phyloP scores from a whole-genome alignment of 352 stramenopile genomes.

The Phytophthora pini region DNA sequence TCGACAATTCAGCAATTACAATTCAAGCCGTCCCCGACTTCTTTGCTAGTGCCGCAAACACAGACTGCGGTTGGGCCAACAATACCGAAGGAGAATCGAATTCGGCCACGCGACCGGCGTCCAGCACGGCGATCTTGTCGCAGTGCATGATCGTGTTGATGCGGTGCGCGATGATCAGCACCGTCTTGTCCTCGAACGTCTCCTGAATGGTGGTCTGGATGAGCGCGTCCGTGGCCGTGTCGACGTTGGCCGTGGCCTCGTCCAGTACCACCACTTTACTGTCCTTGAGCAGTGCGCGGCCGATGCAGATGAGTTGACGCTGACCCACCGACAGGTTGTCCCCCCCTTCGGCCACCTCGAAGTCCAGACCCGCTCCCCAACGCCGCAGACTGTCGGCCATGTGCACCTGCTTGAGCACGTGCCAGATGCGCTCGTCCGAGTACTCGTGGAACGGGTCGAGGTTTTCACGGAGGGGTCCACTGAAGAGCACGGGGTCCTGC shows the following conservation, averaged over 20 bases:
- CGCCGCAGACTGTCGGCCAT: slow-evolving; percentile 68
- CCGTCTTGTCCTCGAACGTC: slow-evolving; percentile 90
- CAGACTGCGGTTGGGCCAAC: slow-evolving; percentile 64
- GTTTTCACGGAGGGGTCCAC: slow-evolving; percentile 89
- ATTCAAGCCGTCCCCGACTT: slow-evolving; percentile 9
- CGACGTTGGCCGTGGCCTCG: slow-evolving; percentile 93
- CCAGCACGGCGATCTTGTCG: slow-evolving; percentile 90
- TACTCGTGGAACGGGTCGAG: slow-evolving; percentile 92
- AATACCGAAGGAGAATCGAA: slow-evolving; percentile 88
- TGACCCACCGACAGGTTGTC: slow-evolving; percentile 95
- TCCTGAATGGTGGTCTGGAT: slow-evolving; percentile 78
- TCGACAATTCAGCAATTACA: too few species aligned
- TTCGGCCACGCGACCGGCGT: slow-evolving; percentile 89
- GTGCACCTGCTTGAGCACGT: slow-evolving; percentile 61
- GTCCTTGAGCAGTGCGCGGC: slow-evolving; percentile 91
- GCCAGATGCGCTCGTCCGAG: slow-evolving; percentile 71
- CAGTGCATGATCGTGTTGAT: slow-evolving; percentile 90
- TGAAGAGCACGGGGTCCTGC: slow-evolving; percentile 92
- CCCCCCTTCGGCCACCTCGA: slow-evolving; percentile 91
- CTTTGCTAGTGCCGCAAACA: slow-evolving; percentile 72
- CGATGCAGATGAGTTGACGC: slow-evolving; percentile 95
- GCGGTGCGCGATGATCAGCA: slow-evolving; percentile 85
- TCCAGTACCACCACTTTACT: slow-evolving; percentile 95
- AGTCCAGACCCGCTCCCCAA: slow-evolving; percentile 75
- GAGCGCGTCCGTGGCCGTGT: slow-evolving; percentile 62